Base-by-base conservation (phyloP, 495 filamentous ascomycete species). In the Polyplosphaeria fusca region DNA sequence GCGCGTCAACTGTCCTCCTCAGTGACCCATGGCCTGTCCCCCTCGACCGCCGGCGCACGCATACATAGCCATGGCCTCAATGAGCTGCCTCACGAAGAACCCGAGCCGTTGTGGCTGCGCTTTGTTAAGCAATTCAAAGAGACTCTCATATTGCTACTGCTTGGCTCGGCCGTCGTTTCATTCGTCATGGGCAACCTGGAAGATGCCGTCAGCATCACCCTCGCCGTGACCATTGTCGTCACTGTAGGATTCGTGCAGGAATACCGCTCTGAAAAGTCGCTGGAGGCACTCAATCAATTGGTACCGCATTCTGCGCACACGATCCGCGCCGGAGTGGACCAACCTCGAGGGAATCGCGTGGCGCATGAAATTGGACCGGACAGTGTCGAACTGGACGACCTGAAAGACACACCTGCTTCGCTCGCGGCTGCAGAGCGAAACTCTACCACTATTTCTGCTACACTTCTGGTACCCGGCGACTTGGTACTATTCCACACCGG, bases 41-140 rank as follows among this genome's bases (percentile, higher is more conserved):
- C 89, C 2, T 76, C 84, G 4, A 89, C 95, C 70, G 91, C 89
- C 13, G 79, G 88, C 57, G 75, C 86, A 24, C 84, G 92, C 52
- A 74, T 95, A 25, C 79, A 83, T 53, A 82, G 84, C 51, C 79
- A 93, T 78, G 93, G 93, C 22, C 83, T 88, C 9, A 99, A 99
- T 68, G 93, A 99, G 71, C 85, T 99, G 40, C 89, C 92, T 4
- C 89, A 91, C 62, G 89, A 95, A 51, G 86, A 91, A 55, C 89
- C 91, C 3, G 93, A 99, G 73, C 91, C 93, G 14, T 72, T 96
- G 47, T 97, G 93, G 87, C 72, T 96, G 25, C 87, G 91, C 49
- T 99, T 99, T 65, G 70, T 95, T 61, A 91, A 94, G 71, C 93
- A 99, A 68, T 99, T 99, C 73, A 86, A 89, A 63, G 93, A 99